phyloP scores from a whole-genome alignment of 192 early-diverging fungal genomes.

The Polychytrium aggregatum region DNA sequence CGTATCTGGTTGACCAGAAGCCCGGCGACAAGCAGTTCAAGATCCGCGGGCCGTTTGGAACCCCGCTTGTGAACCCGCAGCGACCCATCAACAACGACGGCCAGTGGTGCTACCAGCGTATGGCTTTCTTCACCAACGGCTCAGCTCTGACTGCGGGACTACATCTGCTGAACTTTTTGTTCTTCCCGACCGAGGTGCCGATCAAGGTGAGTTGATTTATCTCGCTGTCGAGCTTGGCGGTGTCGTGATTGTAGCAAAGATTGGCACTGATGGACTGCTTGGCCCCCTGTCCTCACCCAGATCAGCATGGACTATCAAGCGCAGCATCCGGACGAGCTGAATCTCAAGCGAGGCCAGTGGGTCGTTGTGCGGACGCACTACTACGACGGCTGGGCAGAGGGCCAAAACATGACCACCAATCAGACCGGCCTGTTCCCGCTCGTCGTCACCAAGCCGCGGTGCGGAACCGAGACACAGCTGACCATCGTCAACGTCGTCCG shows the following conservation, averaged over 20 bases:
- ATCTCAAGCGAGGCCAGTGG: conserved; percentile 6
- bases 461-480: conserved; percentile 2
- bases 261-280: too few species aligned
- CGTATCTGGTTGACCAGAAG: conserved; percentile 15
- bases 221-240: too few species aligned
- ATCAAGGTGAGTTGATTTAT: conserved; percentile 4
- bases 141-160: conserved; percentile 11
- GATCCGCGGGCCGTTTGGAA: conserved; percentile 32
- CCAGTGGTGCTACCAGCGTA: neutral
- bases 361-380: conserved; percentile 9
- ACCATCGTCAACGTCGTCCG: conserved; percentile 3
- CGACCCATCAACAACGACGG: neutral
- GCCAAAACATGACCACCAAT: conserved; percentile 10
- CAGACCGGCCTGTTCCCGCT: conserved; percentile 22
- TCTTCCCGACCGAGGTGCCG: conserved; percentile 17
- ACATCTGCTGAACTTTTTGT: conserved; percentile 4
- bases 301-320: conserved; percentile 11
- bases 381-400: conserved; percentile 22
- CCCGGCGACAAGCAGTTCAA: conserved; percentile 28
- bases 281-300: too few species aligned
- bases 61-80: conserved; percentile 10
- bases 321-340: conserved; percentile 13
- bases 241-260: too few species aligned
- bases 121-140: conserved; percentile 14
- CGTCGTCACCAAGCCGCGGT: conserved; percentile 6